phyloP scores from a whole-genome alignment of 345 rosid species.

The Eucalyptus erythrocorys region DNA sequence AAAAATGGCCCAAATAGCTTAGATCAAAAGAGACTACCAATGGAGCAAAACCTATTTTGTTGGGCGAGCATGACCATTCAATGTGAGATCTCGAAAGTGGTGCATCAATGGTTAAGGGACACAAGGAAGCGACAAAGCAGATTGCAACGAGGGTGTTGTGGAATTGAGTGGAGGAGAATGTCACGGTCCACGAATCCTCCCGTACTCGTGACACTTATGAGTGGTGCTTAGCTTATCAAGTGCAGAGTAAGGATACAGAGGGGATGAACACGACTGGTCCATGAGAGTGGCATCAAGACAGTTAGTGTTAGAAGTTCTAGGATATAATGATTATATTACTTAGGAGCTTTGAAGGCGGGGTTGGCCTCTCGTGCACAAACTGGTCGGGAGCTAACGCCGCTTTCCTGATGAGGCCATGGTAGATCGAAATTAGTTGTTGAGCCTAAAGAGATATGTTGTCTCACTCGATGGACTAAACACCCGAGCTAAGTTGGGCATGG shows the following conservation, averaged over 20 bases:
- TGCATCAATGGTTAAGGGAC: rapidly evolving
- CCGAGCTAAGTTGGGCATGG: rapidly evolving
- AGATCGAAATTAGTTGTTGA: rapidly evolving
- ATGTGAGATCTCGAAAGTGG: no score
- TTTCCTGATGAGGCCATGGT: rapidly evolving
- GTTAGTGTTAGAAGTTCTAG: no score
- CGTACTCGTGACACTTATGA: no score
- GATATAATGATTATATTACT: no score
- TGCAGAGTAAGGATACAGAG: rapidly evolving
- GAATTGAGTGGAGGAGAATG: no score
- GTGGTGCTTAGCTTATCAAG: no score
- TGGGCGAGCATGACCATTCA: rapidly evolving
- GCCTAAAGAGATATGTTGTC: rapidly evolving
- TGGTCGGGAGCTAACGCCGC: no score
- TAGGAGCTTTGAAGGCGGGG: rapidly evolving
- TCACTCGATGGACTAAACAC: rapidly evolving
- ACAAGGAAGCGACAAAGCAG: rapidly evolving
- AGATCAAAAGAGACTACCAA: no score
- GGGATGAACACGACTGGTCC: rapidly evolving
- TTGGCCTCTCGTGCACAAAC: rapidly evolving
- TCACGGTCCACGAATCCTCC: rapidly evolving
- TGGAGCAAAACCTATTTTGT: no score
- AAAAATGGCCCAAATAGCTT: no score
- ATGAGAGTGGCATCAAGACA: rapidly evolving
- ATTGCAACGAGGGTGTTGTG: rapidly evolving